These are phyloP conservation scores for Prunus mongolica DNA, from an alignment of 306 rosid genomes.

Conservation along the genomic window DNA sequence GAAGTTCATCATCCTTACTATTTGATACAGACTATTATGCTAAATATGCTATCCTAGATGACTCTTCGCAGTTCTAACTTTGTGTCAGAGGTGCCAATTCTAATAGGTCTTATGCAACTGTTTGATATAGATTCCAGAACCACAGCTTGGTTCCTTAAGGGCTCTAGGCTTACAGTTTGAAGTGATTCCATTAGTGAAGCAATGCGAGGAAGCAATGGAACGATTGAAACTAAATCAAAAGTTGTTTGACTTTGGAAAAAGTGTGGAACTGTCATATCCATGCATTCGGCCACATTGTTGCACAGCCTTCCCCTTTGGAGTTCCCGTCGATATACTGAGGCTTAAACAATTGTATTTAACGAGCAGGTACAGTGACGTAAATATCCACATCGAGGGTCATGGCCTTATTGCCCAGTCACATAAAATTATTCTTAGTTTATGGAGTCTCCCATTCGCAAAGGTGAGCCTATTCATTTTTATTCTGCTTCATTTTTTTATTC, in stretches of 20 bases:
- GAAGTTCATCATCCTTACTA: neutral
- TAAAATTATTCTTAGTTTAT: conserved; percentile 78
- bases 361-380: conserved; percentile 69
- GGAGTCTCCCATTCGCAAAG: conserved; percentile 92
- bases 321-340: conserved; percentile 49
- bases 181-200: conserved; percentile 68
- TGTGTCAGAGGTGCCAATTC: neutral
- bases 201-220: conserved; percentile 68
- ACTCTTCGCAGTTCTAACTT: neutral
- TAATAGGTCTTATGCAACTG: conserved; percentile 24
- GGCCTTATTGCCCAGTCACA: conserved; percentile 65
- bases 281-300: conserved; percentile 50
- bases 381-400: conserved; percentile 53
- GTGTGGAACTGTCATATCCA: conserved; percentile 60
- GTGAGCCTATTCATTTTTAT: conserved; percentile 34
- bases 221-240: conserved; percentile 51
- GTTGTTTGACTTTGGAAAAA: conserved; percentile 45
- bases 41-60: neutral
- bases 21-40: neutral
- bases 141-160: conserved; percentile 66
- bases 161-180: conserved; percentile 69
- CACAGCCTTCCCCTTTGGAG: conserved; percentile 58
- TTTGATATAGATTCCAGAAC: conserved; percentile 54
- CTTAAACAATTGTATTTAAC: conserved; percentile 56
- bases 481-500: neutral